Evolutionary conservation across 257 asterid species (phyloP).

Genomic region (Anisodus tanguticus): DNA sequence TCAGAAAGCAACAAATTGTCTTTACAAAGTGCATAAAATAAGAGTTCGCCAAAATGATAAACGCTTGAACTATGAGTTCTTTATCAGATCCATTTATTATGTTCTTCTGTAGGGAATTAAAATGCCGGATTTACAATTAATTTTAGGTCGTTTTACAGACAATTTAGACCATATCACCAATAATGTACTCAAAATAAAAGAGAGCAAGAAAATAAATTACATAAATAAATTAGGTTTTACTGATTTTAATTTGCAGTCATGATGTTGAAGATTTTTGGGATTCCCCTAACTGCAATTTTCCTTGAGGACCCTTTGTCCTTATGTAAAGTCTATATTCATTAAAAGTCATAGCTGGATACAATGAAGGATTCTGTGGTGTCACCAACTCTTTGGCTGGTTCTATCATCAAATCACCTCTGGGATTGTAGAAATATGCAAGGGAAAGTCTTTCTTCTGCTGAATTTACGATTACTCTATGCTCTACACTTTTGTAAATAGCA

Average conservation of each 20-base stretch:
- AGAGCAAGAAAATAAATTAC: too few species aligned
- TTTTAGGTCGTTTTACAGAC: too few species aligned
- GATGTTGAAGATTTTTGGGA: constrained; percentile 22
- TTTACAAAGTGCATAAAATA: too few species aligned
- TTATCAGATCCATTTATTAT: too few species aligned
- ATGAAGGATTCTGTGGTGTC: constrained; percentile 52
- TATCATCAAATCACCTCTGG: constrained; percentile 58
- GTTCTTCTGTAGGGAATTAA: too few species aligned
- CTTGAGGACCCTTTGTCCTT: constrained; percentile 68
- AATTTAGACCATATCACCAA: too few species aligned
- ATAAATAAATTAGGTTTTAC: too few species aligned
- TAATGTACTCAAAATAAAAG: too few species aligned
- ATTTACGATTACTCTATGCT: constrained; percentile 75
- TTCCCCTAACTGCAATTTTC: constrained; percentile 65
- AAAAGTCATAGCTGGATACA: constrained; percentile 65
- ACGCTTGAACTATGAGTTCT: too few species aligned
- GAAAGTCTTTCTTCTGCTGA: constrained; percentile 58
- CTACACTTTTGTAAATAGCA: constrained; percentile 69
- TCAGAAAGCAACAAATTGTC: too few species aligned
- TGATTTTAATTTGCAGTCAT: neutral
- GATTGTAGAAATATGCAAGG: constrained; percentile 75
- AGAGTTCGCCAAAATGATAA: too few species aligned
- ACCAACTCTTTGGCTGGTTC: constrained; percentile 64
- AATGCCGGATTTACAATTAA: too few species aligned
- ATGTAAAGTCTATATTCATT: constrained; percentile 70